Conservation (phyloP, 306 rosid genomes). For the Cyamopsis tetragonoloba region DNA sequence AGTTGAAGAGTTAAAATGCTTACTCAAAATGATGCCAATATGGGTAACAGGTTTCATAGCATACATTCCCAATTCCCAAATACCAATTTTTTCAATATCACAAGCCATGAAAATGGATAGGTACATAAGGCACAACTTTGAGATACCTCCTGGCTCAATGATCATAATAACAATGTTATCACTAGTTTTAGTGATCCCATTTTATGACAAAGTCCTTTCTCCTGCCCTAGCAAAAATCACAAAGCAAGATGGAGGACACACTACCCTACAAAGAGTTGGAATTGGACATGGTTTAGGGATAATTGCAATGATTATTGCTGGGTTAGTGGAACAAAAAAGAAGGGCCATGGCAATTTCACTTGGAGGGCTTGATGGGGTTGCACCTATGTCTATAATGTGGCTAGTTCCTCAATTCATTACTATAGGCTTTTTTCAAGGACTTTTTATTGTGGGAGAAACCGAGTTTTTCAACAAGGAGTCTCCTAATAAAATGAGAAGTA, state of each 20-base stretch:
- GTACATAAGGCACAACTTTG: neutral
- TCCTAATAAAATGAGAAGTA: slow-evolving; percentile 48
- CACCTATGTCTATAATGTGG: slow-evolving; percentile 43
- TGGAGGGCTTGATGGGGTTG: neutral
- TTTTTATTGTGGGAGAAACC: slow-evolving; percentile 32
- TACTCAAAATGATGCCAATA: slow-evolving; percentile 28
- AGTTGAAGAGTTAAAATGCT: slow-evolving; percentile 45
- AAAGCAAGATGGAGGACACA: slow-evolving; percentile 25
- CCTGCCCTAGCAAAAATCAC: slow-evolving; percentile 19
- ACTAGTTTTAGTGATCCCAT: neutral
- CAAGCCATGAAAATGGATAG: slow-evolving; percentile 41
- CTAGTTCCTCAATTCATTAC: slow-evolving; percentile 34
- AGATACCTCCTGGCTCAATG: slow-evolving; percentile 22
- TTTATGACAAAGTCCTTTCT: slow-evolving; percentile 11
- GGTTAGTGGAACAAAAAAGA: slow-evolving; percentile 15
- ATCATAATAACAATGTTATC: slow-evolving; percentile 9
- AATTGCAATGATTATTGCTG: neutral
- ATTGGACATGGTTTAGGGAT: slow-evolving; percentile 4
- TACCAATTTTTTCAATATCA: slow-evolving; percentile 31
- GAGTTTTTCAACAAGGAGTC: slow-evolving; percentile 43
- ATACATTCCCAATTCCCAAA: slow-evolving; percentile 29
- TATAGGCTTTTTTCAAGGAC: slow-evolving; percentile 23
- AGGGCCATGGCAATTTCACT: neutral
- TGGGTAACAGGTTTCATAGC: slow-evolving; percentile 34
- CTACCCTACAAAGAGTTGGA: slow-evolving; percentile 27